Percentiles rank a stretch among this genome's conserved stretches.
These are phyloP conservation scores for Botryotinia convoluta DNA, from an alignment of 2,329 filamentous ascomycete genomes.

Conservation along the genomic window DNA sequence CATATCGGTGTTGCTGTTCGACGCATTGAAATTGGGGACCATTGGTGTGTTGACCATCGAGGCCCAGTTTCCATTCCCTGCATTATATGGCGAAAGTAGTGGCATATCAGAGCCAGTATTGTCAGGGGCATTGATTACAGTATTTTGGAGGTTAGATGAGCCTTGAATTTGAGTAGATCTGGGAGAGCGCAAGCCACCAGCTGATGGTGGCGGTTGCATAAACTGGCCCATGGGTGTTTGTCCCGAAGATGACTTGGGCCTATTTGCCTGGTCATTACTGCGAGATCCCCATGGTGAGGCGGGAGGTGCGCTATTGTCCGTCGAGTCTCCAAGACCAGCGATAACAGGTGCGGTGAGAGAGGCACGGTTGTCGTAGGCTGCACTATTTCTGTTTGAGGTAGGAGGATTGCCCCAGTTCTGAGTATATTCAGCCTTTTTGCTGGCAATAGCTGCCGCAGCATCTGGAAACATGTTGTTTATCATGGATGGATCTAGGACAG, in stretches of 20 bases:
- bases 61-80: constrained; percentile 89
- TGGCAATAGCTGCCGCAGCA: constrained; percentile 95
- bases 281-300: constrained; percentile 75
- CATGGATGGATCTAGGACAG: constrained; percentile 85
- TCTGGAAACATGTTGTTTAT: constrained; percentile 99
- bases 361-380: constrained; percentile 68
- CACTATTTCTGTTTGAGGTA: constrained; percentile 89
- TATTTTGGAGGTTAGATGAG: constrained; percentile 74
- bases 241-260: constrained; percentile 76
- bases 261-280: constrained; percentile 49
- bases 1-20: constrained; percentile 69
- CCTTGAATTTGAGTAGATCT: constrained; percentile 61
- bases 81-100: constrained; percentile 77
- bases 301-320: constrained; percentile 60
- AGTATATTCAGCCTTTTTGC: constrained; percentile 95
- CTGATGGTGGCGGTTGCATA: constrained; percentile 73
- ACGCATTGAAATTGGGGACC: constrained; percentile 74
- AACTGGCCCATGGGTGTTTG: constrained; percentile 93
- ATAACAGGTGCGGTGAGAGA: constrained; percentile 76
- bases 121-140: constrained; percentile 73
- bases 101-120: constrained; percentile 70
- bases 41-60: constrained; percentile 98
- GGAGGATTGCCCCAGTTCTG: constrained; percentile 90
- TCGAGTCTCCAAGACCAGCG: constrained; percentile 62
- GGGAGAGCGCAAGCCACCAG: constrained; percentile 71